Percentiles rank a stretch among this genome's conserved stretches.
phyloP scores from a whole-genome alignment of 176 grass and related monocot species.

The Stipa capillata region DNA sequence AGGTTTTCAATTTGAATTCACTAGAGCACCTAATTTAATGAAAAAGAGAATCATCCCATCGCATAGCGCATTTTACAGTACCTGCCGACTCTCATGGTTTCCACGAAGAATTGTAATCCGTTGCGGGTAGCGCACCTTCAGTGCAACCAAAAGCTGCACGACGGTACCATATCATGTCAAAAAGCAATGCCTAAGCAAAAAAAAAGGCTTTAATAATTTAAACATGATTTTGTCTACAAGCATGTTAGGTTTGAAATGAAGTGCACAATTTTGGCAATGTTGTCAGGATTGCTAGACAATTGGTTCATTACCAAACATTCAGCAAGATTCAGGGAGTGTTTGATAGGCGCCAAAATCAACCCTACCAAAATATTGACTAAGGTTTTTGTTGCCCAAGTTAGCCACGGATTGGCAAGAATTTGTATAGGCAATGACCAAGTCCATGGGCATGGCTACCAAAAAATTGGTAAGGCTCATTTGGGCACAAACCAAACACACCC shows the following conservation, averaged over 20 bases:
- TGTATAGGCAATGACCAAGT: too few species aligned
- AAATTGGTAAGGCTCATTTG: too few species aligned
- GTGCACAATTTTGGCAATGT: background rate
- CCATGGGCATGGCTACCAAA: too few species aligned
- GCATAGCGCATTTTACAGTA: background rate
- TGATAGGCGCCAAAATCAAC: too few species aligned
- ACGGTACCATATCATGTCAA: background rate
- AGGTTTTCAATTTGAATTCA: background rate
- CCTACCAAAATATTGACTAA: too few species aligned
- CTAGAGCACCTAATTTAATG: background rate
- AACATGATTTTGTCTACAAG: background rate
- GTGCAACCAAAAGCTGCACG: constrained; percentile 74
- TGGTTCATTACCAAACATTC: background rate
- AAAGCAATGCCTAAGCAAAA: background rate
- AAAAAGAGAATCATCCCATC: background rate
- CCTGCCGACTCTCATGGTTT: constrained; percentile 90
- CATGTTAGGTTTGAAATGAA: background rate
- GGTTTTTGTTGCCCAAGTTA: too few species aligned
- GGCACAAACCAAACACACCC: too few species aligned
- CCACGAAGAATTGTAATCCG: constrained; percentile 87
- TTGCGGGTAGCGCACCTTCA: constrained; percentile 81
- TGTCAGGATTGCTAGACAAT: background rate
- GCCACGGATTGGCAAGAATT: too few species aligned
- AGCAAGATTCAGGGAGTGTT: too few species aligned
- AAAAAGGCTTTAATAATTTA: background rate